Evolutionary conservation across 495 filamentous ascomycete species (phyloP).

Genomic region (Penicillium tannophilum): DNA sequence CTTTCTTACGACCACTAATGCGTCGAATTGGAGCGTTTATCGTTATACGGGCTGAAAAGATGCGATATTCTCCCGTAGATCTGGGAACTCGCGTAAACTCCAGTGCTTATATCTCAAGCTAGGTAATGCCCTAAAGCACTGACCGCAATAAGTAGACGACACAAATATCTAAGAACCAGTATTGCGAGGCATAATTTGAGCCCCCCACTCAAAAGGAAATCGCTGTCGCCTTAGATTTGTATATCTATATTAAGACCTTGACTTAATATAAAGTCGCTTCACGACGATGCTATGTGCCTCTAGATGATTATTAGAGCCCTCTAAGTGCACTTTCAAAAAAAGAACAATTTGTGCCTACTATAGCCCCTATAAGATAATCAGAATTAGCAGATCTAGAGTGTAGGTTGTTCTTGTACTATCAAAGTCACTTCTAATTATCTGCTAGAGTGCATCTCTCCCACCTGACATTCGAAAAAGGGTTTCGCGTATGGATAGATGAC

Average conservation of each 20-base stretch:
- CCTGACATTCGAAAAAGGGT: slow-evolving; percentile 2
- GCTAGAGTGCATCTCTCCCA: slow-evolving; percentile 6
- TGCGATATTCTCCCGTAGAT: no score
- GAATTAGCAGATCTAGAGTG: neutral
- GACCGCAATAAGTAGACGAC: neutral
- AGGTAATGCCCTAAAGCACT: neutral
- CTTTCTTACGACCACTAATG: neutral
- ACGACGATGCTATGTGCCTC: neutral
- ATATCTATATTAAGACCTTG: neutral
- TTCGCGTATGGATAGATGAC: slow-evolving; percentile 5
- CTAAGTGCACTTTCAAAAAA: slow-evolving; percentile 8
- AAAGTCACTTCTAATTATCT: slow-evolving; percentile 3
- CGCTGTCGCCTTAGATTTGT: neutral
- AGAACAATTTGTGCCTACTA: neutral
- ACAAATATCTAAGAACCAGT: neutral
- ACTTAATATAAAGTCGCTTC: neutral
- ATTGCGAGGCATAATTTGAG: neutral
- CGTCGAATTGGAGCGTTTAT: no score
- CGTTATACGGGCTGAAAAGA: no score
- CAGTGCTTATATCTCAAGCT: neutral
- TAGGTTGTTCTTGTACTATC: neutral
- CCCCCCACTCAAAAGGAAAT: neutral
- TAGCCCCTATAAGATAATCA: neutral
- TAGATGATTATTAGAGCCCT: no score
- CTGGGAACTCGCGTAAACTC: no score